Evolutionary conservation across 805 yeast species (phyloP).

Genomic region (Sporopachydermia quercuum): DNA sequence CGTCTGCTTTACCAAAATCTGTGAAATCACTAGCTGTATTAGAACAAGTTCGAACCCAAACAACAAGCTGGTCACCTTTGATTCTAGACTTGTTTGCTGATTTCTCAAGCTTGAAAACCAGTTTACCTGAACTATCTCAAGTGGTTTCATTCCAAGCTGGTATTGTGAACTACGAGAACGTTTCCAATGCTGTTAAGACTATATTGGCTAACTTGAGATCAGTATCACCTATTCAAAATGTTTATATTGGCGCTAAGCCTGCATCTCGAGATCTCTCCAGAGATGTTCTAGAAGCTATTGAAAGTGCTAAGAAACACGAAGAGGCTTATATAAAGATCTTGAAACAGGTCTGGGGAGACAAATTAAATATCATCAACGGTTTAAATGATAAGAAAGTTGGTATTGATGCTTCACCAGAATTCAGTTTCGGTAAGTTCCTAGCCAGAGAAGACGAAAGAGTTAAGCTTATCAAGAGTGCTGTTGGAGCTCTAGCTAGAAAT

Average conservation of each 20-base stretch:
- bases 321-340: conserved; percentile 66
- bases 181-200: conserved; percentile 27
- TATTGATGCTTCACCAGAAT: conserved; percentile 55
- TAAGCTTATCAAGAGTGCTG: conserved; percentile 28
- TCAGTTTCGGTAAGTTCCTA: conserved; percentile 68
- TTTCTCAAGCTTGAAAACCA: conserved; percentile 15
- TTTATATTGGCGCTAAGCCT: conserved; percentile 36
- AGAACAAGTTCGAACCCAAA: conserved; percentile 40
- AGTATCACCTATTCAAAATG: conserved; percentile 43
- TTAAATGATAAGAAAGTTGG: conserved; percentile 29
- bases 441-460: conserved; percentile 36
- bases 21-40: conserved; percentile 44
- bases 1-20: conserved; percentile 35
- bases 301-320: conserved; percentile 42
- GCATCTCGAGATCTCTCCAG: conserved; percentile 11
- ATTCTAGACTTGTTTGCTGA: conserved; percentile 62
- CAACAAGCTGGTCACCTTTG: conserved; percentile 48
- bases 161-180: conserved; percentile 23
- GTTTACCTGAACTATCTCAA: conserved; percentile 13
- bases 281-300: conserved; percentile 24
- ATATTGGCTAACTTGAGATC: conserved; percentile 37
- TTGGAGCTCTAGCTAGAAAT: conserved; percentile 22
- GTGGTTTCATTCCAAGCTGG: conserved; percentile 46
- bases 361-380: conserved; percentile 49
- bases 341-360: conserved; percentile 44